Evolutionary conservation across 2,329 filamentous ascomycete genomes (phyloP).

Genomic region (Camptophora hylomeconis): DNA sequence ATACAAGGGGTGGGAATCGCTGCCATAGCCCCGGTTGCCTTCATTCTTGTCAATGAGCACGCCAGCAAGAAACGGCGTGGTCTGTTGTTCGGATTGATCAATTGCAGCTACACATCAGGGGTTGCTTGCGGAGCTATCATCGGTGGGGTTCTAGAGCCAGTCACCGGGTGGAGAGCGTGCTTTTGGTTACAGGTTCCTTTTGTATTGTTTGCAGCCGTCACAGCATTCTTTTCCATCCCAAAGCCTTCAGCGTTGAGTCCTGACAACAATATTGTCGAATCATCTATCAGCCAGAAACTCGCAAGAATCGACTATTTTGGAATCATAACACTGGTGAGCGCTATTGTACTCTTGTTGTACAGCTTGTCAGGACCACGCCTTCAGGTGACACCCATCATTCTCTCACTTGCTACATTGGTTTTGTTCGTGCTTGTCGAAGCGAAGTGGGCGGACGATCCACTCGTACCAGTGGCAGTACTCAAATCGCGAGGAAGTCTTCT

Average conservation of each 20-base stretch:
- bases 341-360: slow-evolving; percentile 60
- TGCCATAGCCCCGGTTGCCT: slow-evolving; percentile 58
- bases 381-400: slow-evolving; percentile 43
- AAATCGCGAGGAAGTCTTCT: slow-evolving; percentile 57
- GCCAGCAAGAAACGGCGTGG: slow-evolving; percentile 55
- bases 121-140: slow-evolving; percentile 59
- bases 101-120: slow-evolving; percentile 58
- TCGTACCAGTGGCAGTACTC: slow-evolving; percentile 61
- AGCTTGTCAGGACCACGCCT: slow-evolving; percentile 54
- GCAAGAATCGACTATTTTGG: slow-evolving; percentile 62
- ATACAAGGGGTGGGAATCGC: slow-evolving; percentile 57
- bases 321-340: slow-evolving; percentile 48
- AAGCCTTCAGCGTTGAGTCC: slow-evolving; percentile 17
- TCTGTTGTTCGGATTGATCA: slow-evolving; percentile 60
- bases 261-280: slow-evolving; percentile 26
- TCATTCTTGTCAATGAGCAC: slow-evolving; percentile 66
- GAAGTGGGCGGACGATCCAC: slow-evolving; percentile 51
- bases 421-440: slow-evolving; percentile 50
- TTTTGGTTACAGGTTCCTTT: slow-evolving; percentile 62
- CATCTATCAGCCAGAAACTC: slow-evolving; percentile 40
- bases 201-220: slow-evolving; percentile 46
- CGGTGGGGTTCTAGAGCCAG: slow-evolving; percentile 50
- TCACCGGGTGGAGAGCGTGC: slow-evolving; percentile 58
- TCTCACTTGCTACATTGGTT: slow-evolving; percentile 47
- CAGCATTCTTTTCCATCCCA: slow-evolving; percentile 55